These are phyloP conservation scores for Nymphaea thermarum DNA, from an alignment of 164 flowering plant genomes.

Conservation along the genomic window DNA sequence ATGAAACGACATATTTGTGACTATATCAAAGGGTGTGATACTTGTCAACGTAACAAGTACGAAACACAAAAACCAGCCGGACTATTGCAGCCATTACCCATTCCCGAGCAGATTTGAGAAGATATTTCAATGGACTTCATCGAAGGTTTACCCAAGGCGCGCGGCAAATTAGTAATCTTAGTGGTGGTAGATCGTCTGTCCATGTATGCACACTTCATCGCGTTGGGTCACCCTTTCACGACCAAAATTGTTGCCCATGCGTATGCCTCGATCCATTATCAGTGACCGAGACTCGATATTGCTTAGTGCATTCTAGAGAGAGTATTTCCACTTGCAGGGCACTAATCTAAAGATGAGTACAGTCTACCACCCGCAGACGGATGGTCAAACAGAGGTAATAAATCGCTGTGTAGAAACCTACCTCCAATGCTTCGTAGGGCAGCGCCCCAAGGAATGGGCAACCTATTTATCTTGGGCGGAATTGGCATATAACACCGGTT, in stretches of 20 bases:
- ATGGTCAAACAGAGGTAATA: slow-evolving; percentile 6
- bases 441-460: slow-evolving; percentile 2
- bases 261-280: slow-evolving; percentile 2
- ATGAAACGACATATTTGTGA: neutral
- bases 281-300: neutral
- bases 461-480: slow-evolving; percentile 4
- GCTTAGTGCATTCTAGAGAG: neutral
- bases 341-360: neutral
- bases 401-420: neutral
- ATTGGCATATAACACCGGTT: neutral
- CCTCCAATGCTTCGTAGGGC: neutral
- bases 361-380: neutral
- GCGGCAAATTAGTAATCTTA: neutral
- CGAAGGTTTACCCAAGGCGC: neutral
- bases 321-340: neutral
- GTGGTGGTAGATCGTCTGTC: slow-evolving; percentile 3
- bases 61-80: neutral
- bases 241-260: neutral
- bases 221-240: neutral
- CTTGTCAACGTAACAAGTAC: neutral
- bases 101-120: neutral
- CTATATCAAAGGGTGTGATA: neutral
- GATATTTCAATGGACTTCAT: slow-evolving; percentile 5
- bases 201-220: slow-evolving; percentile 1
- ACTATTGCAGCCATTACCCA: neutral